Evolutionary conservation across 805 yeast genomes (phyloP), one percentile per base, ranked within the genome.

Genomic region (Saturnispora kantuleensis): DNA sequence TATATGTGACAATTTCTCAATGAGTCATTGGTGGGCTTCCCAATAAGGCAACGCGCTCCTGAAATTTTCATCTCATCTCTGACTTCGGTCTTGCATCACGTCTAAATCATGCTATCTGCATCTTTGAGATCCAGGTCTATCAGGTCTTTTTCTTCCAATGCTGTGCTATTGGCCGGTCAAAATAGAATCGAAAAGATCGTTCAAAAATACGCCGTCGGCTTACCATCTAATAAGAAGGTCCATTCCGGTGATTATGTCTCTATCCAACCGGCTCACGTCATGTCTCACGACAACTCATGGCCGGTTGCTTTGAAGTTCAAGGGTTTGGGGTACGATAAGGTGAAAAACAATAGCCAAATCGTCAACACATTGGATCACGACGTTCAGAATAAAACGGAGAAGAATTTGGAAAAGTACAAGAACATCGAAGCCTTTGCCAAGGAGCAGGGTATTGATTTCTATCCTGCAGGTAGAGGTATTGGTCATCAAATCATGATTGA

Each of bases 201-300:
- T 10, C 98, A 93, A 62, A 77, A 76, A 56, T 90, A 85, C 60
- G 94, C 97, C 3, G 95, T 89, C 10, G 95, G 90, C 3, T 63
- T 86, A 38, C 77, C 93, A 17, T 57, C 70, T n/a, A 81, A 77
- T 29, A 90, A 93, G 61, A 60, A 69, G 44, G 96, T 93, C 32
- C 79, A 71, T 55, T 73, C 86, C 39, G 98, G 97, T 11, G 99
- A 93, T 67, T 93, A 89, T 66, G 97, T 94, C 42, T 78, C 96
- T 2, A 90, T 93, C 59, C 75, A 70, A 56, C 99, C 99, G 3
- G 90, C 95, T 3, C 95, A 93, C 68, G 94, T 97, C 64, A 93
- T 93, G 99, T 87, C 97, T 12, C 99, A 93, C 64, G 99, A 93
- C 65, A 93, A 93, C 66, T 82, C 97, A 37, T 94, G 99, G 98